Evolutionary conservation across 106 monocot genomes (phyloP).

Genomic region (Ottelia alismoides): DNA sequence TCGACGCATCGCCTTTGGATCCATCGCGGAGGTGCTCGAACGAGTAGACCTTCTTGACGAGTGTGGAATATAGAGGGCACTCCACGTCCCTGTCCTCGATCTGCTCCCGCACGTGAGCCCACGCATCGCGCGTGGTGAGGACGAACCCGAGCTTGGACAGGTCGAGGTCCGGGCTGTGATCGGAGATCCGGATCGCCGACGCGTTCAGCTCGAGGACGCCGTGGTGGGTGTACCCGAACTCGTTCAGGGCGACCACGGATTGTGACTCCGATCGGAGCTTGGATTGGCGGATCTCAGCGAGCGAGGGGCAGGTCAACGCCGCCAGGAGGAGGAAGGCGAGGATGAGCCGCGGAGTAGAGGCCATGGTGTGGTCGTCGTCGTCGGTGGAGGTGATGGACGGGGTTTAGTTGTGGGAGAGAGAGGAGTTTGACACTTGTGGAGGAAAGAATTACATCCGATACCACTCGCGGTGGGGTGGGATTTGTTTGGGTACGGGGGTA

Average conservation of each 20-base stretch:
- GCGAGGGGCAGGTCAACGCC: not conserved
- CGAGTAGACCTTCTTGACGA: conserved; percentile 57
- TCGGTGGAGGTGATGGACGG: not conserved
- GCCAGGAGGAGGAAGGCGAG: conserved; percentile 9
- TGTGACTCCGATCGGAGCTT: conserved; percentile 34
- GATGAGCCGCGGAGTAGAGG: conserved; percentile 11
- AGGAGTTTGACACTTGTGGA: too few species aligned
- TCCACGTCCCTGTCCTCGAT: conserved; percentile 54
- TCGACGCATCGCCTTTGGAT: conserved; percentile 17
- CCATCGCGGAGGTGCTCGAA: conserved; percentile 34
- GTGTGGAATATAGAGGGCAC: conserved; percentile 63
- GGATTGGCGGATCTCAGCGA: conserved; percentile 55
- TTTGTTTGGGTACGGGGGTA: too few species aligned
- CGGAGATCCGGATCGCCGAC: conserved; percentile 41
- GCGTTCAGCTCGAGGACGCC: conserved; percentile 73
- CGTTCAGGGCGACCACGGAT: conserved; percentile 64
- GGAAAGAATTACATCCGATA: too few species aligned
- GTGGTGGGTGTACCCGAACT: conserved; percentile 63
- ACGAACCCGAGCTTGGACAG: conserved; percentile 84
- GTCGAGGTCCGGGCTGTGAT: conserved; percentile 31
- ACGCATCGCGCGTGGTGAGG: conserved; percentile 64
- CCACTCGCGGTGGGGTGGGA: too few species aligned
- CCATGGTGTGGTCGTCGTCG: conserved; percentile 35
- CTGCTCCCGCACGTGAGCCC: conserved; percentile 82
- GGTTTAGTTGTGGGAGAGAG: too few species aligned